phyloP scores from a whole-genome alignment of 148 eudicot genomes.

The Diospyros kaki region DNA sequence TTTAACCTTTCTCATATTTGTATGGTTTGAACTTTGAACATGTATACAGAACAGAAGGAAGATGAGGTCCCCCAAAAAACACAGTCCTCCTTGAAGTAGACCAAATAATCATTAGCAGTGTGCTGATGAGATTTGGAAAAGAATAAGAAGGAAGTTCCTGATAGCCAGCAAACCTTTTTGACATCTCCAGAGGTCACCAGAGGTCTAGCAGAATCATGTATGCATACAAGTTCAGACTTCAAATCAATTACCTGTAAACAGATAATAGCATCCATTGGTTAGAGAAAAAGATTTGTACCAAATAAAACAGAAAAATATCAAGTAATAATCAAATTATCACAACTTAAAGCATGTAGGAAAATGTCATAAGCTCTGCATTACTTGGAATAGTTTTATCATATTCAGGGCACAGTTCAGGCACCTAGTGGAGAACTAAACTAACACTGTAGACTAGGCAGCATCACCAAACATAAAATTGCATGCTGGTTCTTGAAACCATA shows the following conservation, averaged over 20 bases:
- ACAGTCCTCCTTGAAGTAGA: neutral
- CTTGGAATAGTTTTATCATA: too few relatives aligned
- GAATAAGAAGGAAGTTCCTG: conserved; percentile 1
- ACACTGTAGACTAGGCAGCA: too few relatives aligned
- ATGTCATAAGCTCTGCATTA: too few relatives aligned
- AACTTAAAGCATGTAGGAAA: too few relatives aligned
- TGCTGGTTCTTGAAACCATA: too few relatives aligned
- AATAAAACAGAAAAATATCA: too few relatives aligned
- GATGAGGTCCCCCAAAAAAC: neutral
- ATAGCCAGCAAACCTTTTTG: conserved; percentile 49
- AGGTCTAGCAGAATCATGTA: conserved; percentile 99
- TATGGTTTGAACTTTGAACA: neutral
- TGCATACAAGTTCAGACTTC: conserved; percentile 71
- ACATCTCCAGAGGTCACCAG: conserved; percentile 59
- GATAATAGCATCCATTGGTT: neutral
- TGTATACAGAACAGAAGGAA: too few relatives aligned
- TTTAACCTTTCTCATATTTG: neutral
- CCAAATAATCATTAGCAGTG: neutral
- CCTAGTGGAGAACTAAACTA: too few relatives aligned
- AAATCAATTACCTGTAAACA: conserved; percentile 63
- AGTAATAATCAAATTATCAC: neutral
- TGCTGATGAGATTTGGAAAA: neutral
- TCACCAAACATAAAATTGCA: too few relatives aligned
- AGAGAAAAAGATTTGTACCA: neutral
- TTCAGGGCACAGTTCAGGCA: too few relatives aligned